Conservation (phyloP, 495 filamentous ascomycete genomes). For the Pyronema omphalodes region DNA sequence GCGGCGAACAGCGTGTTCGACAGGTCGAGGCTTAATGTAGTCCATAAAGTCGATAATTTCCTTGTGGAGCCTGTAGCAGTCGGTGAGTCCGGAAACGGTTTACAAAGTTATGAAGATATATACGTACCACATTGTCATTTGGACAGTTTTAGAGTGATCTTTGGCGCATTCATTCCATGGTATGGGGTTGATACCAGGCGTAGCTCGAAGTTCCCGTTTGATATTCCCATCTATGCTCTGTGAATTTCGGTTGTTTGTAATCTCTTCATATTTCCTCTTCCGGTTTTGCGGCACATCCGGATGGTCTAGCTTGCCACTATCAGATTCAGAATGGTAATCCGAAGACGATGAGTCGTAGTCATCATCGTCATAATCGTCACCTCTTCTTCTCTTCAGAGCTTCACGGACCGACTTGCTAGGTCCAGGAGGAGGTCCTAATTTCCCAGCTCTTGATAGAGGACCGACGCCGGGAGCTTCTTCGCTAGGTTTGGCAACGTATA, state of each 20-base stretch:
- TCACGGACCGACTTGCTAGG: not conserved
- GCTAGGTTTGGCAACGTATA: not conserved
- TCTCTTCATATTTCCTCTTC: slow-evolving; percentile 17
- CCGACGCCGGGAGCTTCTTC: slow-evolving; percentile 1
- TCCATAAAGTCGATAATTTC: slow-evolving; percentile 79
- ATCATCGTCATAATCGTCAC: not conserved
- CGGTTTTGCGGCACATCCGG: slow-evolving; percentile 15
- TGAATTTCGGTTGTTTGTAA: slow-evolving; percentile 37
- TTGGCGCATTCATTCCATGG: slow-evolving; percentile 22
- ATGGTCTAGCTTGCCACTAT: not conserved
- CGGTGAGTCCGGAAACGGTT: not conserved
- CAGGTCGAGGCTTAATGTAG: slow-evolving; percentile 55
- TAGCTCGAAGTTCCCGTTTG: slow-evolving; percentile 27
- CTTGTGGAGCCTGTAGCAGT: slow-evolving; percentile 46
- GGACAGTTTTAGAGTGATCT: slow-evolving; percentile 32
- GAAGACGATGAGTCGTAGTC: slow-evolving; percentile 5
- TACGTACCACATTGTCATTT: slow-evolving; percentile 34
- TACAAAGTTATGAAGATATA: not conserved
- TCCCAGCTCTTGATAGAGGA: not conserved
- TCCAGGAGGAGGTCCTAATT: not conserved
- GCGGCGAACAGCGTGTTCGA: slow-evolving; percentile 54
- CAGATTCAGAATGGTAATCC: not conserved
- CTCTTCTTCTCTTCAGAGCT: not conserved
- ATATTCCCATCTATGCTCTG: slow-evolving; percentile 52
- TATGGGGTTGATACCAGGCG: slow-evolving; percentile 10